These are phyloP conservation scores for Ramichloridium luteum DNA, from an alignment of 2,329 filamentous ascomycete species.

Conservation along the genomic window DNA sequence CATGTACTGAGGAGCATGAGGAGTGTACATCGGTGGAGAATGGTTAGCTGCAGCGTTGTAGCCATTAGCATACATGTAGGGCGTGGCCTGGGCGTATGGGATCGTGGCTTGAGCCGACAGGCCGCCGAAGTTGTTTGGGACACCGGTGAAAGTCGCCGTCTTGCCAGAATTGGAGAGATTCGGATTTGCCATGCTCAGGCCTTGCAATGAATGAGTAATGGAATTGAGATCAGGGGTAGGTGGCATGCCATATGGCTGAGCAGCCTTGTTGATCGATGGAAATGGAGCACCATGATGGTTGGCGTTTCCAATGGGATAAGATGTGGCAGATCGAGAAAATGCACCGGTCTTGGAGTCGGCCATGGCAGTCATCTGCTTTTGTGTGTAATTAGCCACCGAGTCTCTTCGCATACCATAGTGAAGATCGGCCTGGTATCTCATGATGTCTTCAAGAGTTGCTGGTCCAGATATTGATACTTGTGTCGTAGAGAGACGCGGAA, in stretches of 20 bases:
- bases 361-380: conserved; percentile 23
- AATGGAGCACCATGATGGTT: conserved; percentile 21
- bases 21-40: conserved; percentile 34
- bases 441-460: no score
- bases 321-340: not conserved
- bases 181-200: conserved; percentile 26
- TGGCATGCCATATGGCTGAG: conserved; percentile 25
- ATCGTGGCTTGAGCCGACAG: conserved; percentile 18
- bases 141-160: conserved; percentile 21
- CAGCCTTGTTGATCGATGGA: conserved; percentile 3
- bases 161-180: conserved; percentile 25
- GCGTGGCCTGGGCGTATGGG: conserved; percentile 22
- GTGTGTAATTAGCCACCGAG: not conserved
- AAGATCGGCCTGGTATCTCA: no score
- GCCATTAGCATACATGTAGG: conserved; percentile 23
- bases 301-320: conserved; percentile 7
- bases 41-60: conserved; percentile 20
- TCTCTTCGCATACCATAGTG: no score
- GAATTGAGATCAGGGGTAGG: conserved; percentile 19
- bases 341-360: conserved; percentile 20
- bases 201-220: conserved; percentile 29
- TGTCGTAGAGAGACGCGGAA: no score
- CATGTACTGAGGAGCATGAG: conserved; percentile 31
- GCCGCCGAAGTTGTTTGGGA: conserved; percentile 19
- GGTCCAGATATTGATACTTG: no score